Evolutionary conservation across 2,329 filamentous ascomycete species (phyloP).

Genomic region (Fusarium pininemorale): DNA sequence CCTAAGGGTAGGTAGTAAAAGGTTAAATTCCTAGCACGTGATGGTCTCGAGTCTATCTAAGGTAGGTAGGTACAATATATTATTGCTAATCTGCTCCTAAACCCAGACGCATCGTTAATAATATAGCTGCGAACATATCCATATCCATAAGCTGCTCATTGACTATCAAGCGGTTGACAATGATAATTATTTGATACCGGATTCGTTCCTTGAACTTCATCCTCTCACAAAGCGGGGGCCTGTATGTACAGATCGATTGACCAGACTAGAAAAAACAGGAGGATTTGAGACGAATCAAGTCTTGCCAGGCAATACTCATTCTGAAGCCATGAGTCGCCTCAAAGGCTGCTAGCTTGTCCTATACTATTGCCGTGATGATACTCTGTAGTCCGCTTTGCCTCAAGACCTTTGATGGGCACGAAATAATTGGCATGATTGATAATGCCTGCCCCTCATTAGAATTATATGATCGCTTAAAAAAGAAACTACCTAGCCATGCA

Average conservation of each 20-base stretch:
- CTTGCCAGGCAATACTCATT: background rate
- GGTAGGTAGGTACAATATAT: background rate
- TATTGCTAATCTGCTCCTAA: background rate
- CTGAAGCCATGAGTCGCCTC: background rate
- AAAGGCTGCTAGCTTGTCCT: background rate
- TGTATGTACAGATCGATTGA: background rate
- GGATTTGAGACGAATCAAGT: background rate
- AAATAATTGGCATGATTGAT: background rate
- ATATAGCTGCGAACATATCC: background rate
- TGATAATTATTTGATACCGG: background rate
- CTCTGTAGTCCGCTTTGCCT: background rate
- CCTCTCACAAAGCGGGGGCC: background rate
- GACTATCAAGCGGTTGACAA: background rate
- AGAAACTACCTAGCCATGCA: background rate
- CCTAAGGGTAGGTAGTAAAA: background rate
- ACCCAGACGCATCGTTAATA: background rate
- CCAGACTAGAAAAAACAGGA: background rate
- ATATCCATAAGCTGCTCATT: background rate
- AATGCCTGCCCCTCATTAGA: background rate
- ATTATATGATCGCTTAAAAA: background rate
- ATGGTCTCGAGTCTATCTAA: background rate
- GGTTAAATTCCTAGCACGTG: conserved; percentile 8
- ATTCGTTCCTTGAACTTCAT: background rate
- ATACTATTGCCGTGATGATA: background rate
- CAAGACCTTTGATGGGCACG: background rate